Base-by-base conservation (phyloP, 495 filamentous ascomycete genomes). In the Neurospora tetrasperma region DNA sequence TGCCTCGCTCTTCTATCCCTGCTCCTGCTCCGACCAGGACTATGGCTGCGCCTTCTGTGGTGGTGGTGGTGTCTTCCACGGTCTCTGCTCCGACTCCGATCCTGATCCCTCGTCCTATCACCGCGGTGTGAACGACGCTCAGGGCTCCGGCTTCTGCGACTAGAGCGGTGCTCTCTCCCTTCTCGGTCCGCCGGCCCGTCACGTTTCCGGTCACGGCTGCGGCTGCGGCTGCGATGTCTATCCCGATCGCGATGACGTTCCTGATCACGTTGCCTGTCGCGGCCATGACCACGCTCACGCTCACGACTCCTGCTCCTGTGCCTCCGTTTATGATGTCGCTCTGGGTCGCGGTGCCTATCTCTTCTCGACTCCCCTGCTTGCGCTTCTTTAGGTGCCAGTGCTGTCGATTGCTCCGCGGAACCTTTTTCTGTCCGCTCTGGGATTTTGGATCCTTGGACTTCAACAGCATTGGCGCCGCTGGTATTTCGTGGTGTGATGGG, bases 401-500 rank as follows among this genome's bases (percentile, higher is more conserved):
- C 71, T 39, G 44, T 44, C 41, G 9, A 72, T 71, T 68, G 70
- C 42, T 44, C 31, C 7, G 68, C 42, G 5, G 42, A 70, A 54
- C 70, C 76, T 68, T 68, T 72, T 39, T 72, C 76, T 72, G 69
- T 48, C 31, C 43, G 76, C 31, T 20, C 43, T 16, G 77, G 74
- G 3, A 78, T 70, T 48, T 74, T 81, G 44, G 77, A 75, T 2
- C 69, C 71, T 3, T 75, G 78, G 12, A 86, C 81, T 70, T 81
- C 78, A 11, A 88, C 76, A 2, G 82, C 82, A 74, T 89, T 89
- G 5, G 86, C 85, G 2, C 86, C 86, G 0, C 84, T 85, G 5
- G 76, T 75, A 43, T 84, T 81, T 69, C 86, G 79, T 31, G 87
- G 71, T 69, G 87, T 87, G 5, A 93, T 84, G 4, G 93, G 92